Percentiles rank a stretch among this genome's conserved stretches.
Evolutionary conservation across 2,329 filamentous ascomycete species (phyloP).

Genomic region (Colletotrichum sp.): DNA sequence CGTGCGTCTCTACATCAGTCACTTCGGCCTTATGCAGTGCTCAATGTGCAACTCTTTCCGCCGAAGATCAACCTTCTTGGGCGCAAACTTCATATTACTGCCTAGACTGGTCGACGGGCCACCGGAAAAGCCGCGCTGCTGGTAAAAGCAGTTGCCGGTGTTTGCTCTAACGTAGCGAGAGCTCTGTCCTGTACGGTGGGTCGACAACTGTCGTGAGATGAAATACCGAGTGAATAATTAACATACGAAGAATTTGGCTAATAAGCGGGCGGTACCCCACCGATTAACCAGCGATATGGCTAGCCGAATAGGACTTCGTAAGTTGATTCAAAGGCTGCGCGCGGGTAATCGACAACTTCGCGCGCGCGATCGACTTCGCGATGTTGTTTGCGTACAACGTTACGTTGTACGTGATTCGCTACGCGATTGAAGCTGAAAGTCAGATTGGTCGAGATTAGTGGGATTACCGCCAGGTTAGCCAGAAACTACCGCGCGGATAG

Average conservation of each 20-base stretch:
- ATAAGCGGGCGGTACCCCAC: neutral
- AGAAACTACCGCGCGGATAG: neutral
- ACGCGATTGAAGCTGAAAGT: neutral
- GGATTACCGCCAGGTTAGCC: neutral
- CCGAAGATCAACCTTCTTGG: neutral
- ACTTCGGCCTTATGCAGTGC: neutral
- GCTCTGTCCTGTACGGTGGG: neutral
- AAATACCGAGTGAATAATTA: too few relatives aligned
- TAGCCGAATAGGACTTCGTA: neutral
- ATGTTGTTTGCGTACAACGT: neutral
- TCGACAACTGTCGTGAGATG: too few relatives aligned
- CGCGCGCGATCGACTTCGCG: too few relatives aligned
- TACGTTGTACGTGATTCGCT: neutral
- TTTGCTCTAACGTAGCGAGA: neutral
- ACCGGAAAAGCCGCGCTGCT: neutral
- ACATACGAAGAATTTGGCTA: neutral
- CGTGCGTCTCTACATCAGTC: neutral
- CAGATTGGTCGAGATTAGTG: neutral
- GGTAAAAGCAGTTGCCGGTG: fast-evolving
- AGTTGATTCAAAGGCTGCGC: neutral
- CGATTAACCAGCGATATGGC: neutral
- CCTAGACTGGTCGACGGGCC: neutral
- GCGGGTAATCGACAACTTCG: neutral
- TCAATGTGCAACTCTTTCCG: neutral
- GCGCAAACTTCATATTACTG: neutral